Evolutionary conservation across 768 basidiomycete genomes (phyloP), one percentile per base, ranked within the genome.

Genomic region (Mycena galopus): DNA sequence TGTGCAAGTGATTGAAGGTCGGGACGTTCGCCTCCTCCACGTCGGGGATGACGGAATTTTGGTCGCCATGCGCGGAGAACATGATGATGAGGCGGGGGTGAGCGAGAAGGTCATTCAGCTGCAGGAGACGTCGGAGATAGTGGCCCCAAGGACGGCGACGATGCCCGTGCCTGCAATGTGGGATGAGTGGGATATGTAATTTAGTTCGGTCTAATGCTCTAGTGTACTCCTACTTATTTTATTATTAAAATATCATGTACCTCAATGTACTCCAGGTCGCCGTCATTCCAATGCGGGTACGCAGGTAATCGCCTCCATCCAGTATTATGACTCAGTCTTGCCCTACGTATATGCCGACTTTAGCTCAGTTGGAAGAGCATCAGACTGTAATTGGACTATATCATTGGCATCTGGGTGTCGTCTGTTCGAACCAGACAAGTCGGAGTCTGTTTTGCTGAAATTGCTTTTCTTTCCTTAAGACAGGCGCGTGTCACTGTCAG

Each of bases 1-100:
- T 23, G 89, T 91, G n/a, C 95, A 96, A 81, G 93, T 95, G n/a
- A 90, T 96, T 53, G 92, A 94, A 77, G 94, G 87, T 0, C 75
- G 77, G 14, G 93, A 94, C 75, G 87, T 96, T 42, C 89, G 93
- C 29, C 85, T 94, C 32, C 80, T 94, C 58, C 86, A 92, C 78
- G 79, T 82, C 16, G 80, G 84, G 51, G 83, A 87, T 33, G 87
- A 88, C 61, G 84, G 89, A 8, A 84, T 93, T 27, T 78, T 95
- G 55, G 83, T 92, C 5, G 92, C 87, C 16, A 92, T 92, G 91
- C 86, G 84, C 47, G 93, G 93, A 12, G 78, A 79, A 63, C 86
- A 86, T 73, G 88, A 91, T 62, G 90, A 92, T 73, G 82, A 86
- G 67, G 82, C 84, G 5, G 91, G 91, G 2, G 77, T 84, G 63